Evolutionary conservation across 345 rosid species (phyloP).

Genomic region (Erysimum cheiranthoides): DNA sequence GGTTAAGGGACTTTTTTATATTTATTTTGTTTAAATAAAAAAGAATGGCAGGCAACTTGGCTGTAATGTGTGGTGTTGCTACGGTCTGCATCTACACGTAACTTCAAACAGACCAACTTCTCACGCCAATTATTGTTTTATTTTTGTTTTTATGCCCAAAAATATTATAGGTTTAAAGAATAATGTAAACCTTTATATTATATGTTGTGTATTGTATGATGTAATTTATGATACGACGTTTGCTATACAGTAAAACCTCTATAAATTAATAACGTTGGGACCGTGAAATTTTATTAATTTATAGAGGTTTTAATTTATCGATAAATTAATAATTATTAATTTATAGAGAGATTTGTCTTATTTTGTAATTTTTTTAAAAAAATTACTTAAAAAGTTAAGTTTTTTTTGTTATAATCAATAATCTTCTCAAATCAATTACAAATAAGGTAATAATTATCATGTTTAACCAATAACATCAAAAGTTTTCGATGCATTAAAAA

Average conservation of each 20-base stretch:
- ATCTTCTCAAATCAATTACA: too few species aligned
- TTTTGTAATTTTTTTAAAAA: too few species aligned
- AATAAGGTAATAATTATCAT: too few species aligned
- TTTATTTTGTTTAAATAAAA: slow-evolving; percentile 3
- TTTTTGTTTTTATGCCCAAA: slow-evolving; percentile 11
- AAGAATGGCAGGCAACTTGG: slow-evolving; percentile 39
- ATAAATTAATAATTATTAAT: too few species aligned
- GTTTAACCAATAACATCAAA: too few species aligned
- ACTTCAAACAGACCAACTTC: slow-evolving; percentile 12
- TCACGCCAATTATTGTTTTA: slow-evolving; percentile 40
- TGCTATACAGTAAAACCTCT: neutral
- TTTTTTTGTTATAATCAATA: too few species aligned
- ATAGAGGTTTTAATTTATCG: too few species aligned
- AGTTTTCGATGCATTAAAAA: too few species aligned
- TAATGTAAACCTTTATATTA: slow-evolving; percentile 28
- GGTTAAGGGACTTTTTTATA: neutral
- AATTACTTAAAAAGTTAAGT: too few species aligned
- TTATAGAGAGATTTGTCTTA: too few species aligned
- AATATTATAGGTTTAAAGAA: neutral
- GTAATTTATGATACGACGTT: slow-evolving; percentile 28
- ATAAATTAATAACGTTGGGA: too few species aligned
- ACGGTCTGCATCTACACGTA: slow-evolving; percentile 39
- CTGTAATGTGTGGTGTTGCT: slow-evolving; percentile 38
- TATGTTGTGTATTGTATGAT: slow-evolving; percentile 28
- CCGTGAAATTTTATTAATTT: too few species aligned